Evolutionary conservation across 768 basidiomycete species (phyloP), one percentile per base, ranked within the genome.

Genomic region (Rhizopogon vulgaris): DNA sequence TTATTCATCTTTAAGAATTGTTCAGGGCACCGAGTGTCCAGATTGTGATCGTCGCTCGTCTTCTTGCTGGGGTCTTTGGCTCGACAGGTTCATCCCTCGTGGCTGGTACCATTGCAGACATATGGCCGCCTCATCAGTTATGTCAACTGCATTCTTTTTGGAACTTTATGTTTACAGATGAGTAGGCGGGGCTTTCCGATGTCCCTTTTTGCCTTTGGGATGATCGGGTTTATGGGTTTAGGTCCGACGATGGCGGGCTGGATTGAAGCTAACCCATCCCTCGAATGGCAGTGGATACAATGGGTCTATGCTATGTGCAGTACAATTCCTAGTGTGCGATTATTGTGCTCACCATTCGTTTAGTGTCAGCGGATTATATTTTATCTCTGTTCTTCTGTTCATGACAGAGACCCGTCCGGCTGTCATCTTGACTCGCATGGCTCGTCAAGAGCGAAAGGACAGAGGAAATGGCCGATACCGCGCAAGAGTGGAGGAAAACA

Each of bases 241-340:
- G 88, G 82, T 3, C 82, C 88, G 1, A 62, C 86, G 0, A 62
- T 76, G 2, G 79, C 81, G 25, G 84, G 83, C n/a, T 87, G 82
- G 80, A 73, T 87, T 22, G 84, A 87, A 60, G 73, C 78, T 56
- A 78, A 81, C 54, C 61, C 70, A 0, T 68, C 68, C 17, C 63
- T 90, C 1, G 73, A 74, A 54, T 91, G 90, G 87, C 73, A 87
- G 24, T 90, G 89, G 87, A 88, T 93, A 18, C 81, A 89, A 59
- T 91, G 87, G 88, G 76, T 89, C 10, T 80, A 83, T 56, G 71
- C 83, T 58, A 87, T 84, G 84, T 81, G 38, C 52, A 60, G 62
- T 38, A 11, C 27, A 30, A 51, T 17, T 12, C 38, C 42, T 38
- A 48, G 48, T 51, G 45, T 38, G 17, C 5, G 11, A 8, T 48